Percentiles rank a stretch among this genome's conserved stretches.
Conservation (phyloP, 176 grass and related monocot genomes). For the Melocanna baccifera region DNA sequence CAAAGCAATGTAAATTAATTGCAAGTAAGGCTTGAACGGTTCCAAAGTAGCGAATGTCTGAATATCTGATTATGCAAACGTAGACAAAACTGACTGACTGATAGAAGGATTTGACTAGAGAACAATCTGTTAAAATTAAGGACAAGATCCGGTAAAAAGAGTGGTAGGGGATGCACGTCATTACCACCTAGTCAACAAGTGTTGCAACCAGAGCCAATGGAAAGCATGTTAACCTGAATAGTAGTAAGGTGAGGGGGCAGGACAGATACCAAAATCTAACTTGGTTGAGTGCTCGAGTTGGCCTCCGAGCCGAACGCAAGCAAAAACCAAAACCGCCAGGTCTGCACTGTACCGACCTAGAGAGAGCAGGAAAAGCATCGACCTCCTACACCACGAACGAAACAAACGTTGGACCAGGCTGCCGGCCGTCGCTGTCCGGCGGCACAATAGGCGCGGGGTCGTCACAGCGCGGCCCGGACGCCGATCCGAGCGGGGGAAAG, state of each 20-base stretch:
- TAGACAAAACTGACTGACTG: background rate
- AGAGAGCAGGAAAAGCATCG: background rate
- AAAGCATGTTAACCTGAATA: background rate
- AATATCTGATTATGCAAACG: background rate
- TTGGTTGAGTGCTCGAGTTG: background rate
- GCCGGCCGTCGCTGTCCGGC: conserved; percentile 12
- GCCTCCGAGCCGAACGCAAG: background rate
- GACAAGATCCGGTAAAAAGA: background rate
- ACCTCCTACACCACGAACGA: background rate
- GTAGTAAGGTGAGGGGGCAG: background rate
- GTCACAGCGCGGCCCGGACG: background rate
- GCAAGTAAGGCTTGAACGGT: background rate
- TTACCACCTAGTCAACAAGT: background rate
- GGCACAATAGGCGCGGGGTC: background rate
- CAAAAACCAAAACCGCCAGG: background rate
- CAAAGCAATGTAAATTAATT: too few species aligned
- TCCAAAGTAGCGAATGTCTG: background rate
- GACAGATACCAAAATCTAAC: background rate
- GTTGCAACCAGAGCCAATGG: background rate
- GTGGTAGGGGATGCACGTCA: background rate
- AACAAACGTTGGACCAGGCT: background rate
- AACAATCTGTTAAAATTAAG: background rate
- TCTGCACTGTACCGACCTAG: background rate
- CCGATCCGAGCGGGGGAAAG: background rate
- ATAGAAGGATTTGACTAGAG: background rate